Base-by-base conservation (phyloP, 495 filamentous ascomycete species). In the Cenococcum geophilum region DNA sequence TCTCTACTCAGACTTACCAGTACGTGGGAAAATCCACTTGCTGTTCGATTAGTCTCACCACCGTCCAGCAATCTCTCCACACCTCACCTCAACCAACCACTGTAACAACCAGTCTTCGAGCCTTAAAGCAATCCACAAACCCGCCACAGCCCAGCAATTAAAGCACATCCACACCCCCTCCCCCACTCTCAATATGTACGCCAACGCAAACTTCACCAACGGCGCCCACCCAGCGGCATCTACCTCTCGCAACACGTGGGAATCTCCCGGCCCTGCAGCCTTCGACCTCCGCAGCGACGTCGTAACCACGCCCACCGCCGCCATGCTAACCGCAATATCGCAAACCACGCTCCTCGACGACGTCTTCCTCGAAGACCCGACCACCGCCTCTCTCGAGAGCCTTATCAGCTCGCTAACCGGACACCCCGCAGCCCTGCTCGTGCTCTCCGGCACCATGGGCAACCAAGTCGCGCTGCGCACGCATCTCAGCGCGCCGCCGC, bases 401-500 rank as follows among this genome's bases (percentile, higher is more conserved):
- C 84, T 87, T 63, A 77, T 93, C 21, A 87, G 89, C 27, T 71
- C 77, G 32, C 78, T 92, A 4, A 84, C 89, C 1, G 80, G 80
- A 63, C 89, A 93, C 69, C 83, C 88, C 59, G 84, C 83, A 34
- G 85, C 81, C 0, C 76, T 92, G 0, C 82, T 96, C 47, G 90
- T 96, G 22, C 77, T 93, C 52, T 91, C 87, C 0, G 92, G 92
- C 4, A 96, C 92, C 18, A 95, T 96, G 89, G 92, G 86, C 36
- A 93, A 93, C 74, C 88, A 91, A 65, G 74, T 93, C 58, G 82
- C 81, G 14, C 67, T 93, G 18, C 81, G 88, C 6, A 75, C 86
- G 0, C 79, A 88, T 58, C 78, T 93, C 27, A 78, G 73, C 0
- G 85, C 85, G 56, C 88, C 88, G 2, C 89, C 89, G 0, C 82